Evolutionary conservation across 805 yeast genomes (phyloP).

Genomic region (Wickerhamomyces mucosus): DNA sequence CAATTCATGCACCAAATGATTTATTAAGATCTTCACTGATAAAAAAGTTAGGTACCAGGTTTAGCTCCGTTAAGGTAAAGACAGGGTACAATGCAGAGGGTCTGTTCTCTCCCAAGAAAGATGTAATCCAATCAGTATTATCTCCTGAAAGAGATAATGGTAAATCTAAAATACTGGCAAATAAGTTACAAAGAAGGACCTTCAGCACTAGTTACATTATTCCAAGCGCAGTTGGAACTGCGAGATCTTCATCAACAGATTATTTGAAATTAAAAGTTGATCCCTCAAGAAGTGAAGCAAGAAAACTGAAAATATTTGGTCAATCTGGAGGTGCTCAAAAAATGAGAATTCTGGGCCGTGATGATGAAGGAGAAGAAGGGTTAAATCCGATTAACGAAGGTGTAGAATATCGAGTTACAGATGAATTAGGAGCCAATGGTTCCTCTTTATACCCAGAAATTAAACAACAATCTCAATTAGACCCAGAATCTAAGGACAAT

Average conservation of each 20-base stretch:
- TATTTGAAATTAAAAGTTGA: conserved; percentile 28
- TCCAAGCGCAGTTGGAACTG: conserved; percentile 20
- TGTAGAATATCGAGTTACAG: conserved; percentile 1
- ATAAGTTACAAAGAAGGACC: conserved; percentile 5
- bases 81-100: conserved; percentile 24
- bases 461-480: neutral
- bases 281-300: conserved; percentile 32
- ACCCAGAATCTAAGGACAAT: neutral
- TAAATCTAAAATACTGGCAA: neutral
- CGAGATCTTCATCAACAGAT: conserved; percentile 12
- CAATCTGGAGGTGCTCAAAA: conserved; percentile 18
- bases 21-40: conserved; percentile 20
- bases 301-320: conserved; percentile 28
- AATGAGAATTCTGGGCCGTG: conserved; percentile 19
- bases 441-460: neutral
- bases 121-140: conserved; percentile 12
- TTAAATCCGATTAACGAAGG: neutral
- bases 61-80: conserved; percentile 18
- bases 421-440: neutral
- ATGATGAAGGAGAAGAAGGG: conserved; percentile 2
- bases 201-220: conserved; percentile 8
- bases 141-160: conserved; percentile 9
- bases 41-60: conserved; percentile 27
- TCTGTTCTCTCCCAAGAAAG: conserved; percentile 25
- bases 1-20: conserved; percentile 8